Evolutionary conservation across 495 filamentous ascomycete species (phyloP).

Genomic region (Aspergillus biplanus): DNA sequence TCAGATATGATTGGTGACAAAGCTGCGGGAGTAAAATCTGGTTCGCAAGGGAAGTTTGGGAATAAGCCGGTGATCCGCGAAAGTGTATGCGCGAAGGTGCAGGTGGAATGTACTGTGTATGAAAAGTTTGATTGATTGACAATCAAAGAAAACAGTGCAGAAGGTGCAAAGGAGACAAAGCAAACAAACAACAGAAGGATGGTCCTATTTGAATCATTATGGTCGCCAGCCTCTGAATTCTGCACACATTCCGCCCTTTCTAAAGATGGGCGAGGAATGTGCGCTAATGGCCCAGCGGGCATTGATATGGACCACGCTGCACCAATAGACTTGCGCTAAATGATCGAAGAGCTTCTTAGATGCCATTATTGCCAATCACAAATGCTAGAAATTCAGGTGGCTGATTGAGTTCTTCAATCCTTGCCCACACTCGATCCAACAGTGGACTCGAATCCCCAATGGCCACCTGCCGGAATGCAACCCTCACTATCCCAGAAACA

Average conservation of each 20-base stretch:
- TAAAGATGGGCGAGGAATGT: slow-evolving; percentile 48
- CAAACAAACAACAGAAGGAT: slow-evolving; percentile 53
- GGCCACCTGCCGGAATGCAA: slow-evolving; percentile 48
- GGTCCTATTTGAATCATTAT: slow-evolving; percentile 48
- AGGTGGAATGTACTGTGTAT: slow-evolving; percentile 29
- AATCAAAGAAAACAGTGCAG: slow-evolving; percentile 53
- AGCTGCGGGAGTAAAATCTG: slow-evolving; percentile 19
- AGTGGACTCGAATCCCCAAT: slow-evolving; percentile 28
- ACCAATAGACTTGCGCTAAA: slow-evolving; percentile 25
- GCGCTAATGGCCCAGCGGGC: slow-evolving; percentile 29
- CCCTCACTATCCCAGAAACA: slow-evolving; percentile 44
- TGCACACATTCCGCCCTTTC: slow-evolving; percentile 44
- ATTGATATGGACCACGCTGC: slow-evolving; percentile 31
- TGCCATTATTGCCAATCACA: slow-evolving; percentile 33
- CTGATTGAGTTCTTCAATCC: slow-evolving; percentile 30
- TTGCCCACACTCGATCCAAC: slow-evolving; percentile 22
- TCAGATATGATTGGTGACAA: slow-evolving; percentile 38
- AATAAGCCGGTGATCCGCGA: slow-evolving; percentile 25
- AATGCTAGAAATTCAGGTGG: slow-evolving; percentile 19
- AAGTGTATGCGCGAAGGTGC: slow-evolving; percentile 15
- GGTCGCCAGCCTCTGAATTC: slow-evolving; percentile 47
- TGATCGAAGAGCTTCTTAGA: slow-evolving; percentile 29
- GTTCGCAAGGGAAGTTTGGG: slow-evolving; percentile 22
- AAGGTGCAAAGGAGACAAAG: slow-evolving; percentile 55
- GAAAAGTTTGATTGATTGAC: slow-evolving; percentile 43